Evolutionary conservation across 2,329 filamentous ascomycete species (phyloP).

Genomic region (Cyclaneusma minus): DNA sequence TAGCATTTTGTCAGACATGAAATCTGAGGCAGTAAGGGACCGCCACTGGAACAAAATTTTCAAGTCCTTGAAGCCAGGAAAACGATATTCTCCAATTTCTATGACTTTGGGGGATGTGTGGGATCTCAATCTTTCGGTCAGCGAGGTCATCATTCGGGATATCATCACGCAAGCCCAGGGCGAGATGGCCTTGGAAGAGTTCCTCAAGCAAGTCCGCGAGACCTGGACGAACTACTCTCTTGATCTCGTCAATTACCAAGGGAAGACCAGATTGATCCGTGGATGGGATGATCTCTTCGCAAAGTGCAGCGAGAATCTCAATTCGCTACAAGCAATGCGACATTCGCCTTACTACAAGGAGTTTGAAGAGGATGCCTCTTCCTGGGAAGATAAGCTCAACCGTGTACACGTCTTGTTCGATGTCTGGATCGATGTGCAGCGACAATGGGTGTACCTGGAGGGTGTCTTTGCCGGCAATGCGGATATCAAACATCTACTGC

Average conservation of each 20-base stretch:
- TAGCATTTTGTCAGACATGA: conserved; percentile 71
- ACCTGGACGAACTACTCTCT: conserved; percentile 92
- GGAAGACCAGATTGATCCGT: conserved; percentile 91
- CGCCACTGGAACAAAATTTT: conserved; percentile 97
- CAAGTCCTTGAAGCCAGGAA: conserved; percentile 83
- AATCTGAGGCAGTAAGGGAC: conserved; percentile 91
- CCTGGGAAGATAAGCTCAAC: conserved; percentile 97
- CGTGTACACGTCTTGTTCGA: conserved; percentile 95
- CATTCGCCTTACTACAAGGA: conserved; percentile 99
- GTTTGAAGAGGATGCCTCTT: conserved; percentile 91
- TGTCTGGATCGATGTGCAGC: conserved; percentile 99
- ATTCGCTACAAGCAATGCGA: conserved; percentile 95
- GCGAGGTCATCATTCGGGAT: conserved; percentile 75
- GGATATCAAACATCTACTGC: conserved; percentile 95
- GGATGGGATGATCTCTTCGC: conserved; percentile 98
- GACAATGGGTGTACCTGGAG: conserved; percentile 98
- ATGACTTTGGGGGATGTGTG: conserved; percentile 98
- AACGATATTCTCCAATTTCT: conserved; percentile 83
- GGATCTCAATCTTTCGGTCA: conserved; percentile 84
- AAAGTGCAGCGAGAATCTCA: conserved; percentile 95
- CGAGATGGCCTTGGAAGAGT: conserved; percentile 97
- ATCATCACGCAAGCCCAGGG: conserved; percentile 94
- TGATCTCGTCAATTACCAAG: conserved; percentile 93
- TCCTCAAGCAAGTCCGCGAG: conserved; percentile 88
- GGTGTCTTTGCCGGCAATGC: conserved; percentile 97